Evolutionary conservation across 768 basidiomycete species (phyloP).

Genomic region (Dendrothele bispora): DNA sequence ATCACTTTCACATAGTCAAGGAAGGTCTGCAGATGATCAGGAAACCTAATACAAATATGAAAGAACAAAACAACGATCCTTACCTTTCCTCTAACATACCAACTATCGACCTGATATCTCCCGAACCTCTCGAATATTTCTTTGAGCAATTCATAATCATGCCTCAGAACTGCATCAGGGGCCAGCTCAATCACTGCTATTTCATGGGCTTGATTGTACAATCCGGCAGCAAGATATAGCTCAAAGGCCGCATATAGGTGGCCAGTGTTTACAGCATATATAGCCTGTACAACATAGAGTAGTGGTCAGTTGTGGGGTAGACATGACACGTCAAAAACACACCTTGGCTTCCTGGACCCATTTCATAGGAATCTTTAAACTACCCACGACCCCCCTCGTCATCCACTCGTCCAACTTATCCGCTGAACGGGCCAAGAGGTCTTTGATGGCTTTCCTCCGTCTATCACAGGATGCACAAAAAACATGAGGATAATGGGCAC

Average conservation of each 20-base stretch:
- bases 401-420: slow-evolving; percentile 71
- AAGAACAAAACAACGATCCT: slow-evolving; percentile 12
- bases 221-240: slow-evolving; percentile 67
- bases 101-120: slow-evolving; percentile 61
- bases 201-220: slow-evolving; percentile 75
- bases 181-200: slow-evolving; percentile 86
- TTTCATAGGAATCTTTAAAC: slow-evolving; percentile 73
- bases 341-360: slow-evolving; percentile 96
- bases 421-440: slow-evolving; percentile 72
- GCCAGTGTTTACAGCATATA: slow-evolving; percentile 59
- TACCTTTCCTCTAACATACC: slow-evolving; percentile 87
- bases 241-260: slow-evolving; percentile 75
- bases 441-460: slow-evolving; percentile 79
- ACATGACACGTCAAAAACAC: slow-evolving; percentile 14
- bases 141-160: slow-evolving; percentile 60
- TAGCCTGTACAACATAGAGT: slow-evolving; percentile 55
- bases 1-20: slow-evolving; percentile 71
- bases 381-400: slow-evolving; percentile 68
- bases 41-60: neutral
- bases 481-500: slow-evolving; percentile 6
- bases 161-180: slow-evolving; percentile 80
- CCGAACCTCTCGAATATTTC: slow-evolving; percentile 70
- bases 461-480: too few relatives aligned
- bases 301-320: slow-evolving; percentile 2
- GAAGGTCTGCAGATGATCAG: slow-evolving; percentile 47